Percentiles rank a stretch among this genome's conserved stretches.
These are phyloP conservation scores for Penicillium argentinense DNA, from an alignment of 495 filamentous ascomycete genomes.

Conservation along the genomic window DNA sequence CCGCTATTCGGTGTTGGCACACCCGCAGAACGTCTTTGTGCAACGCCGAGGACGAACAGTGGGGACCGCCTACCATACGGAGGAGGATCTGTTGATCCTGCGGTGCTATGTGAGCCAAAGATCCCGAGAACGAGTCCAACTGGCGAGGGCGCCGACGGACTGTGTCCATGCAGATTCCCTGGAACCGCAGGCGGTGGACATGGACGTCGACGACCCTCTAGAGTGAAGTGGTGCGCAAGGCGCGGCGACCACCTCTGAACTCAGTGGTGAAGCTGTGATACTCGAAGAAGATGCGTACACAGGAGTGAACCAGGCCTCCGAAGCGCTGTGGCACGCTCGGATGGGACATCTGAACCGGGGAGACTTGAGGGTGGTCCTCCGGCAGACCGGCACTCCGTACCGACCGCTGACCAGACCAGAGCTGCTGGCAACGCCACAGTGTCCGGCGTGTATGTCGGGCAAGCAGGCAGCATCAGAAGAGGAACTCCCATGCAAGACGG, in stretches of 20 bases:
- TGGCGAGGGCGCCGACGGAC: slow-evolving; percentile 8
- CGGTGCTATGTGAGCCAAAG: slow-evolving; percentile 11
- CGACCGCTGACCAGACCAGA: neutral
- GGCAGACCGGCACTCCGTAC: no score
- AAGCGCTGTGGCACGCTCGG: slow-evolving; percentile 6
- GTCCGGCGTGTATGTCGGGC: slow-evolving; percentile 3
- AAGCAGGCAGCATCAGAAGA: slow-evolving; percentile 5
- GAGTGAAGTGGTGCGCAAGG: slow-evolving; percentile 1
- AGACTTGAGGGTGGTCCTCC: slow-evolving; percentile 5
- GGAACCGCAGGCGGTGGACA: slow-evolving; percentile 5
- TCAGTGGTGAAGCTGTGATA: slow-evolving; percentile 25
- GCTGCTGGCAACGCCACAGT: slow-evolving; percentile 6
- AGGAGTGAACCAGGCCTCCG: slow-evolving; percentile 6
- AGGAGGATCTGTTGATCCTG: slow-evolving; percentile 15
- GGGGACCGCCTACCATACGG: slow-evolving; percentile 9
- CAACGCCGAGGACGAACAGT: slow-evolving; percentile 16
- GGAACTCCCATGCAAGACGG: slow-evolving; percentile 6
- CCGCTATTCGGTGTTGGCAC: slow-evolving; percentile 11
- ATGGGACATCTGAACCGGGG: slow-evolving; percentile 6
- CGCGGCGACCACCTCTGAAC: no score
- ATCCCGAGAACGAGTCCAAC: slow-evolving; percentile 10
- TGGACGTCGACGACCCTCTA: slow-evolving; percentile 1
- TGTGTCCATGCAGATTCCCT: slow-evolving; percentile 7
- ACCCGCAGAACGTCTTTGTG: slow-evolving; percentile 11
- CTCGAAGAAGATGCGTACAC: neutral